These are phyloP conservation scores for Candida krabiensis DNA, from an alignment of 805 yeast species.

Conservation along the genomic window DNA sequence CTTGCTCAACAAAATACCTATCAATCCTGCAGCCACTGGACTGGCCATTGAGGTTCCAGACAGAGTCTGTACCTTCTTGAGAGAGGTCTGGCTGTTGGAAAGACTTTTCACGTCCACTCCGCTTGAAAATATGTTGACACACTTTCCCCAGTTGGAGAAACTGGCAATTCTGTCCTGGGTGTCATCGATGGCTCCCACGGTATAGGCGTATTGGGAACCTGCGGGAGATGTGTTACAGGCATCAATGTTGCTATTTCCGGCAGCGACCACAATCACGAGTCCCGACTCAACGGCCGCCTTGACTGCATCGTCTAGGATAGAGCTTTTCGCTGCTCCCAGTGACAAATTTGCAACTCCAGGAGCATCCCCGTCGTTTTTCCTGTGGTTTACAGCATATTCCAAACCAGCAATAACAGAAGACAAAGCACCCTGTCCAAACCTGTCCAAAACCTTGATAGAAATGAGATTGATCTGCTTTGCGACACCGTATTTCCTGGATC, in stretches of 20 bases:
- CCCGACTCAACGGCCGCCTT: slow-evolving; percentile 75
- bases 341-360: slow-evolving; percentile 77
- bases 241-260: slow-evolving; percentile 77
- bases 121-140: slow-evolving; percentile 84
- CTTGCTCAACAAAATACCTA: slow-evolving; percentile 51
- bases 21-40: slow-evolving; percentile 70
- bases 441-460: slow-evolving; percentile 74
- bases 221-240: slow-evolving; percentile 91
- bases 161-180: slow-evolving; percentile 64
- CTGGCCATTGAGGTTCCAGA: slow-evolving; percentile 86
- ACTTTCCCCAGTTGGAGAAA: slow-evolving; percentile 92
- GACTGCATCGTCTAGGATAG: slow-evolving; percentile 71
- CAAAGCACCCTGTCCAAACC: slow-evolving; percentile 67
- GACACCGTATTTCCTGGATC: slow-evolving; percentile 78
- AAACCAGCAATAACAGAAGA: slow-evolving; percentile 65
- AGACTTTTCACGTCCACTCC: slow-evolving; percentile 71
- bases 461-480: slow-evolving; percentile 66
- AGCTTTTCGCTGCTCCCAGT: slow-evolving; percentile 70
- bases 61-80: slow-evolving; percentile 34
- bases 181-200: slow-evolving; percentile 91
- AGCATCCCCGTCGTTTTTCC: slow-evolving; percentile 31
- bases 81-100: slow-evolving; percentile 31
- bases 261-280: slow-evolving; percentile 73
- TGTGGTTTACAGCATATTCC: slow-evolving; percentile 66
- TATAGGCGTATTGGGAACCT: slow-evolving; percentile 65